A percentile compares a stretch with the other conserved stretches of the same genome.
These are phyloP conservation scores for Aspergillus piperis DNA, from an alignment of 2,329 filamentous ascomycete species.

Conservation along the genomic window DNA sequence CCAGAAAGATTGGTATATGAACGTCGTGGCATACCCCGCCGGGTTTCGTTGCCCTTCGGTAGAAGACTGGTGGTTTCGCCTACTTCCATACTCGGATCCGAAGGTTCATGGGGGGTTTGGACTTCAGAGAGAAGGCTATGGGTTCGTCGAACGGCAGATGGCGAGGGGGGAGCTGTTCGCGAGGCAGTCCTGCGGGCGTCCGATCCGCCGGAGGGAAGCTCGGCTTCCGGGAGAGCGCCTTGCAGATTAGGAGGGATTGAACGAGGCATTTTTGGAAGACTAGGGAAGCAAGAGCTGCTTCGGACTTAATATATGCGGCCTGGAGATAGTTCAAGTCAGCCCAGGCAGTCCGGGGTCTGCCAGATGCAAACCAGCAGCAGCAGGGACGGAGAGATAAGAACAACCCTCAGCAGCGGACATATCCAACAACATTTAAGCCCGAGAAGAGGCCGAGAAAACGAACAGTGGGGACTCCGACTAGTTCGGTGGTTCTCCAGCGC, in stretches of 20 bases:
- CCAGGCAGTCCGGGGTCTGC: not conserved
- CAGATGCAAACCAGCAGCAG: not conserved
- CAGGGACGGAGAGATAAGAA: not conserved
- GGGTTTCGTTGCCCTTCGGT: slow-evolving; percentile 20
- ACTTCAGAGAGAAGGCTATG: slow-evolving; percentile 34
- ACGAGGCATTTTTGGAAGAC: slow-evolving; percentile 31
- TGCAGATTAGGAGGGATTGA: slow-evolving; percentile 31
- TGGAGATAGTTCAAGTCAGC: not conserved
- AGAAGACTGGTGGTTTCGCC: slow-evolving; percentile 41
- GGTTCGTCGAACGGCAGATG: slow-evolving; percentile 33
- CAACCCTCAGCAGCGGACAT: not conserved
- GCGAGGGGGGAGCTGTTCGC: slow-evolving; percentile 41
- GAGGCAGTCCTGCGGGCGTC: slow-evolving; percentile 15
- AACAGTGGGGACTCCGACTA: slow-evolving; percentile 1
- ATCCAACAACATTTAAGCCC: slow-evolving; percentile 1
- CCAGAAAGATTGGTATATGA: slow-evolving; percentile 42
- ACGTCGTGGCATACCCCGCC: slow-evolving; percentile 29
- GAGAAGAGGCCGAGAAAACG: not conserved
- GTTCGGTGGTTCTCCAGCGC: not conserved
- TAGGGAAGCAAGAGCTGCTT: slow-evolving; percentile 4
- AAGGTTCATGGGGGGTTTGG: slow-evolving; percentile 35
- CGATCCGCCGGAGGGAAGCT: slow-evolving; percentile 11
- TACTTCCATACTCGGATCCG: slow-evolving; percentile 32
- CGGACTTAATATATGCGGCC: not conserved
- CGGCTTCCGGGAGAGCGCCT: slow-evolving; percentile 19